Conservation (phyloP, 371 early-diverging fungal genomes). For the Blakeslea trispora region DNA sequence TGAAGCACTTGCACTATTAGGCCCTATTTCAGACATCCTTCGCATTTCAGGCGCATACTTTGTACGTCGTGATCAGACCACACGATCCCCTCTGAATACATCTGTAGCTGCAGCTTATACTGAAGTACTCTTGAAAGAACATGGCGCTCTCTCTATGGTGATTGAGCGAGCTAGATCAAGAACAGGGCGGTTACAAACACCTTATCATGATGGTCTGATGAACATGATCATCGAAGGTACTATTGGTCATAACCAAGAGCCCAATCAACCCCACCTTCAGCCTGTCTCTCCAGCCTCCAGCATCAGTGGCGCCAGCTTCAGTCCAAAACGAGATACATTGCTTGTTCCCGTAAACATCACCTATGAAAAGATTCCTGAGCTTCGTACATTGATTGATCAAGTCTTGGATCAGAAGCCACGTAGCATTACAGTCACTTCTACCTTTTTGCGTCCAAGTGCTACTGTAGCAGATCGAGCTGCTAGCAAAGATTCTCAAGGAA, state of each 20-base stretch:
- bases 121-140: slow-evolving; percentile 43
- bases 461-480: slow-evolving; percentile 39
- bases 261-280: neutral
- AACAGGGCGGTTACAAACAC: slow-evolving; percentile 45
- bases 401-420: slow-evolving; percentile 51
- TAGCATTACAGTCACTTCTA: slow-evolving; percentile 16
- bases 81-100: slow-evolving; percentile 46
- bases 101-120: slow-evolving; percentile 52
- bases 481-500: slow-evolving; percentile 28
- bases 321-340: slow-evolving; percentile 19
- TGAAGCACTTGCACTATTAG: slow-evolving; percentile 48
- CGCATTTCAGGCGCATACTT: slow-evolving; percentile 51
- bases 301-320: too few species aligned
- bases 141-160: slow-evolving; percentile 47
- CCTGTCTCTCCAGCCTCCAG: slow-evolving; percentile 6
- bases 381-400: slow-evolving; percentile 47
- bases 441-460: slow-evolving; percentile 43
- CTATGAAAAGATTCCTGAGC: slow-evolving; percentile 52
- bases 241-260: slow-evolving; percentile 34
- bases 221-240: slow-evolving; percentile 51
- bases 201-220: slow-evolving; percentile 44
- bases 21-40: slow-evolving; percentile 53
- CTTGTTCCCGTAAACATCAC: slow-evolving; percentile 51
- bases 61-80: slow-evolving; percentile 41
- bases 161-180: slow-evolving; percentile 50